phyloP scores from a whole-genome alignment of 2,329 filamentous ascomycete genomes.

The Fusarium sp. region DNA sequence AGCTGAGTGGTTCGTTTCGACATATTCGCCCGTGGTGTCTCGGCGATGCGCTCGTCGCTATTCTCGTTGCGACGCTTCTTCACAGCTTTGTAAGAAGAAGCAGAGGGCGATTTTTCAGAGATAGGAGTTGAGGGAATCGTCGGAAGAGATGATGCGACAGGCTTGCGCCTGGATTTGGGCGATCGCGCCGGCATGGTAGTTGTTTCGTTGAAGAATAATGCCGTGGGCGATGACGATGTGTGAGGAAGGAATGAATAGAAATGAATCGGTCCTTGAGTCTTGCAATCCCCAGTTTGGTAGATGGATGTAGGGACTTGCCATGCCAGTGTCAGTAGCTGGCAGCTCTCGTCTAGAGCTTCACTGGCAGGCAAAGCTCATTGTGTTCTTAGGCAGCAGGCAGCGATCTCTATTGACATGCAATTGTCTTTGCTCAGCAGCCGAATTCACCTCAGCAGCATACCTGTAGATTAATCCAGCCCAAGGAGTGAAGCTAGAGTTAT shows the following conservation, averaged over 20 bases:
- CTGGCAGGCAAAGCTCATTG: background rate
- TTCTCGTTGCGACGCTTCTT: background rate
- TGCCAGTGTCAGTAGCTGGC: constrained; percentile 18
- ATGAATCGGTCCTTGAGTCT: background rate
- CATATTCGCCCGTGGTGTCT: constrained; percentile 13
- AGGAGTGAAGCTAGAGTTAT: background rate
- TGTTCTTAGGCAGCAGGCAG: background rate
- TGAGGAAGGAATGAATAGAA: background rate
- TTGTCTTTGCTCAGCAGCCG: background rate
- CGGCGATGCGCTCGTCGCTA: constrained; percentile 8
- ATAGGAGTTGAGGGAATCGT: constrained; percentile 9
- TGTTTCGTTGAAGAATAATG: background rate
- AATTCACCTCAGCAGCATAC: background rate
- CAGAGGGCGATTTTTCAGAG: background rate
- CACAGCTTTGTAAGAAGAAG: constrained; percentile 12
- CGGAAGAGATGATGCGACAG: background rate
- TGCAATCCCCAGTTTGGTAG: background rate
- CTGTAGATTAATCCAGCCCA: background rate
- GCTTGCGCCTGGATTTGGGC: background rate
- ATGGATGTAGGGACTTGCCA: background rate
- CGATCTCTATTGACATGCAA: background rate
- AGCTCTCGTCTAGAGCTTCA: background rate
- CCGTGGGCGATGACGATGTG: background rate
- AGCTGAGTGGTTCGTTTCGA: constrained; percentile 4
- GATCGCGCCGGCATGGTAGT: background rate